phyloP scores from a whole-genome alignment of 257 asterid species.

The Lycium ferocissimum region DNA sequence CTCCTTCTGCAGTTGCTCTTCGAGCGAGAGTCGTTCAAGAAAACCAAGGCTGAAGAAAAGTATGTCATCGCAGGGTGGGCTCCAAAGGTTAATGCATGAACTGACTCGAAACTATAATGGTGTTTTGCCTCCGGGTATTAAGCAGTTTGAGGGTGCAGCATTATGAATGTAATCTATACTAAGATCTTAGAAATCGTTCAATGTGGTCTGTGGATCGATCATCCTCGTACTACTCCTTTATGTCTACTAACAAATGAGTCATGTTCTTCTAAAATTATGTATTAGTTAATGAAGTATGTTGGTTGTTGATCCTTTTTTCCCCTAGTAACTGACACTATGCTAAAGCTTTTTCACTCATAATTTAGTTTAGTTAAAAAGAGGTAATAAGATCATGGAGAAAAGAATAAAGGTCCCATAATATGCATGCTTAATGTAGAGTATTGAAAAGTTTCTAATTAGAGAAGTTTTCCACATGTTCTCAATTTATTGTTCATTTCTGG shows the following conservation, averaged over 20 bases:
- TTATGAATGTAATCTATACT: constrained; percentile 4
- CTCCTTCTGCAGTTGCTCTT: constrained; percentile 56
- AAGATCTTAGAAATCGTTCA: background rate
- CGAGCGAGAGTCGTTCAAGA: constrained; percentile 67
- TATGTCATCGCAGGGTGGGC: constrained; percentile 78
- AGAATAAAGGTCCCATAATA: background rate
- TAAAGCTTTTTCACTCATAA: background rate
- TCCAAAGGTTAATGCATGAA: constrained; percentile 69
- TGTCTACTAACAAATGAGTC: background rate
- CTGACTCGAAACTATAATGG: constrained; percentile 14
- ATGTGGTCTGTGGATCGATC: background rate
- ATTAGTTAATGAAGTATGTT: constrained; percentile 9
- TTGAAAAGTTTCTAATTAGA: no score
- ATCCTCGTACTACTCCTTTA: background rate
- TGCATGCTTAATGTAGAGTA: no score
- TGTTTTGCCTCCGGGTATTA: background rate
- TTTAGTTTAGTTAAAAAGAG: background rate
- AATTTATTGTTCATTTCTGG: no score
- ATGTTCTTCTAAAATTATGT: constrained; percentile 12
- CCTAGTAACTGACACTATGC: no score
- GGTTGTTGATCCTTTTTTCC: background rate
- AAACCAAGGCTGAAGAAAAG: constrained; percentile 67
- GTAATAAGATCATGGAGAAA: background rate
- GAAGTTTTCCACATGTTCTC: no score
- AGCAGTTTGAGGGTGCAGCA: background rate